Percentiles rank a stretch among this genome's conserved stretches.
These are phyloP conservation scores for Calonectria honghensis DNA, from an alignment of 2,329 filamentous ascomycete species.

Conservation along the genomic window DNA sequence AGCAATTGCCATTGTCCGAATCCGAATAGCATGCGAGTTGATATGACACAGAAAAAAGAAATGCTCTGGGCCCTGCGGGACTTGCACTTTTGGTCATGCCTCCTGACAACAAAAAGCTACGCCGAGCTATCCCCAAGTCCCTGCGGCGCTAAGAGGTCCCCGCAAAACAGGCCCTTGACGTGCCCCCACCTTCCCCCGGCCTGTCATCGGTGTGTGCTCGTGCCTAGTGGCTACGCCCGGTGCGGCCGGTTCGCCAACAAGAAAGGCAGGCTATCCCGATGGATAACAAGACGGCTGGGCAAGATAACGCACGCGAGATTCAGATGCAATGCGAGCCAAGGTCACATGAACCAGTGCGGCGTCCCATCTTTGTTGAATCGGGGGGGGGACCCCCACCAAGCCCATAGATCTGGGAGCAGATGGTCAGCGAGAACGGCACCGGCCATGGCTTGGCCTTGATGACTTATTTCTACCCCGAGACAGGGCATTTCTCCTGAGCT, in stretches of 20 bases:
- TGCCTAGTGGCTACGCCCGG: background rate
- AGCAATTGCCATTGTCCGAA: conserved; percentile 2
- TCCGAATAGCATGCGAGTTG: background rate
- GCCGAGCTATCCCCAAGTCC: conserved; percentile 12
- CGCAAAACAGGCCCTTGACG: background rate
- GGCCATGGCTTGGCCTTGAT: background rate
- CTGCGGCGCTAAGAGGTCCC: conserved; percentile 6
- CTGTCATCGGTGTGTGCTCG: background rate
- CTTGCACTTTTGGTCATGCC: background rate
- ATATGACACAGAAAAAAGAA: conserved; percentile 13
- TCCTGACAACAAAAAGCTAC: background rate
- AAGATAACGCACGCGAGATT: conserved; percentile 27
- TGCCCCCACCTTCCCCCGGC: background rate
- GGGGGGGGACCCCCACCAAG: conserved; percentile 16
- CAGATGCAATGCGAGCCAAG: conserved; percentile 3
- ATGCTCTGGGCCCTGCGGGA: background rate
- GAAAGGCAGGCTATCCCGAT: conserved; percentile 45
- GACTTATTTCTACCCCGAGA: background rate
- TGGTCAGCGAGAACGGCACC: background rate
- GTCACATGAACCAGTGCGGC: conserved; percentile 28
- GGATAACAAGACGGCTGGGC: conserved; percentile 25
- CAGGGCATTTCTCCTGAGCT: background rate
- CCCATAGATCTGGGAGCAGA: conserved; percentile 14
- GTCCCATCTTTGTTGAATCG: conserved; percentile 18
- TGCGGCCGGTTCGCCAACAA: background rate